Evolutionary conservation across 257 asterid species (phyloP).

Genomic region (Cordia subcordata): DNA sequence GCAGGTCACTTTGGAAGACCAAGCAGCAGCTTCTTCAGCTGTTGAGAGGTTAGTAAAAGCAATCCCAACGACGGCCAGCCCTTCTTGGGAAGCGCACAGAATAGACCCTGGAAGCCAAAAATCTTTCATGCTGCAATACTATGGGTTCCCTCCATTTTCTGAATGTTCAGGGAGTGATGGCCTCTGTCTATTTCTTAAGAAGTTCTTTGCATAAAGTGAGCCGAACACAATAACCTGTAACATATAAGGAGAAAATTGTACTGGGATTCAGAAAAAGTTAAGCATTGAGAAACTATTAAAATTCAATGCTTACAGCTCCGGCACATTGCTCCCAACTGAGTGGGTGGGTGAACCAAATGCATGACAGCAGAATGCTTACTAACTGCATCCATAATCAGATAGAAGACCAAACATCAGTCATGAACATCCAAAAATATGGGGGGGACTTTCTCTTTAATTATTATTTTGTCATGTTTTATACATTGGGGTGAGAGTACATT

Average conservation of each 20-base stretch:
- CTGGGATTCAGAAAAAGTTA: slow-evolving; percentile 4
- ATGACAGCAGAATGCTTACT: slow-evolving; percentile 87
- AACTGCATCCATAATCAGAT: slow-evolving; percentile 38
- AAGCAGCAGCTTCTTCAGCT: too few species aligned
- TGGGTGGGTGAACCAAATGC: slow-evolving; percentile 92
- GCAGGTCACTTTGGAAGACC: too few species aligned
- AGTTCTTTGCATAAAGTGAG: slow-evolving; percentile 72
- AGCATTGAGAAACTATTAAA: not conserved
- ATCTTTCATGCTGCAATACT: not conserved
- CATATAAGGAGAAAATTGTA: slow-evolving; percentile 7
- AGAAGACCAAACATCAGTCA: slow-evolving; percentile 3
- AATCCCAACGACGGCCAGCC: too few species aligned
- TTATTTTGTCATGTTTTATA: not conserved
- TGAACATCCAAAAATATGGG: slow-evolving; percentile 4
- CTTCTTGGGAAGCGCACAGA: too few species aligned
- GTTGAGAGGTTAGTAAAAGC: too few species aligned
- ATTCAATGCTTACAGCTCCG: slow-evolving; percentile 71
- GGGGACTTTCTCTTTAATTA: not conserved
- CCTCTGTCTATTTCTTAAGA: slow-evolving; percentile 43
- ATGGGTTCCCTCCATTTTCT: slow-evolving; percentile 34
- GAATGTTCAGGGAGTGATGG: slow-evolving; percentile 33
- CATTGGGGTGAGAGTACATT: too few species aligned
- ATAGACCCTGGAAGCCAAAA: too few species aligned
- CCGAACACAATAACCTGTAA: slow-evolving; percentile 86
- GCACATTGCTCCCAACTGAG: slow-evolving; percentile 77